Evolutionary conservation across 108 stramenopile species (phyloP).

Genomic region (Nitzschia sp.): DNA sequence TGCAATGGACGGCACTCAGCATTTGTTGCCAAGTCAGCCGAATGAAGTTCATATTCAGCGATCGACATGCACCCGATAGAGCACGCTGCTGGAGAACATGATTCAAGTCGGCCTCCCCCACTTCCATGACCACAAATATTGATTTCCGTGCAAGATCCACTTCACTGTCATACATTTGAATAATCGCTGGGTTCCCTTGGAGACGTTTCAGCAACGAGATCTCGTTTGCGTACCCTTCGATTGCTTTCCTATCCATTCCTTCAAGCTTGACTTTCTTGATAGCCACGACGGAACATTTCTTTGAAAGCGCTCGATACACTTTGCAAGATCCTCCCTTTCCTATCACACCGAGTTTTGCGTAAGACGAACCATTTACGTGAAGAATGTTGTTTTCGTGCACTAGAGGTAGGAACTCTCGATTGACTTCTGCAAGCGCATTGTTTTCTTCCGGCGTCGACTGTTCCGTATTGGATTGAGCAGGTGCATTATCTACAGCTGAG

Average conservation of each 20-base stretch:
- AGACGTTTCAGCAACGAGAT: conserved; percentile 88
- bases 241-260: conserved; percentile 76
- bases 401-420: conserved; percentile 72
- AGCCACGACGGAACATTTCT: conserved; percentile 85
- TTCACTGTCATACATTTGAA: conserved; percentile 89
- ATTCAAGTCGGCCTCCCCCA: conserved; percentile 96
- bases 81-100: conserved; percentile 86
- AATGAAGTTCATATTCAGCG: conserved; percentile 95
- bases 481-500: too few relatives aligned
- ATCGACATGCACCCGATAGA: conserved; percentile 22
- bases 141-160: conserved; percentile 84
- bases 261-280: conserved; percentile 95
- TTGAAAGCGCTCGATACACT: conserved; percentile 88
- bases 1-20: conserved; percentile 96
- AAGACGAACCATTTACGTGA: conserved; percentile 76
- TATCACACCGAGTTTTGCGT: conserved; percentile 92
- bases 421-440: conserved; percentile 13
- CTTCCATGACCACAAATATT: conserved; percentile 92
- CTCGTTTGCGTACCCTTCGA: conserved; percentile 97
- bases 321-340: conserved; percentile 97
- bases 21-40: conserved; percentile 98
- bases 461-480: too few relatives aligned
- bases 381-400: conserved; percentile 82
- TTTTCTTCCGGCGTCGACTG: not conserved
- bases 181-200: conserved; percentile 91